Conservation (phyloP, 164 flowering plant genomes). For the Akebia trifoliata region DNA sequence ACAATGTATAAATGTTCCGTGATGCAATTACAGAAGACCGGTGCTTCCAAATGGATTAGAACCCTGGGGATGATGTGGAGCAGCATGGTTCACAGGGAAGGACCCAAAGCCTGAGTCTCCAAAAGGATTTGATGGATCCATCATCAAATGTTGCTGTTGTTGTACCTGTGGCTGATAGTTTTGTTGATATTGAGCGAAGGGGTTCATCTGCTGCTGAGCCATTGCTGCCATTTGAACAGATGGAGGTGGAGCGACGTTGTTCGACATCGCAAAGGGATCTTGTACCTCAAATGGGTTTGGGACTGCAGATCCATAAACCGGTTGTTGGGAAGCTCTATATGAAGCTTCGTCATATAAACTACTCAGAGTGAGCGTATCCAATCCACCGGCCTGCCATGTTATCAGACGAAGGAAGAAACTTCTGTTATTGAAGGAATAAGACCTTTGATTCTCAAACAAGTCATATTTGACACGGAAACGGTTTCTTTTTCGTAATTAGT, state of each 20-base stretch:
- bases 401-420: not conserved
- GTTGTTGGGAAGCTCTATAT: constrained; percentile 77
- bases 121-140: constrained; percentile 72
- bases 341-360: constrained; percentile 89
- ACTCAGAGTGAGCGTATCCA: constrained; percentile 74
- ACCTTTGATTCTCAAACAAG: not conserved
- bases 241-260: constrained; percentile 46
- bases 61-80: constrained; percentile 43
- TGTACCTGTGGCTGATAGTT: constrained; percentile 37
- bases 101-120: constrained; percentile 70
- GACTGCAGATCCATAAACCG: constrained; percentile 71
- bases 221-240: constrained; percentile 69
- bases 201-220: constrained; percentile 64
- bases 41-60: constrained; percentile 85
- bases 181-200: constrained; percentile 64
- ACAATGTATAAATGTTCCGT: constrained; percentile 7
- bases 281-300: constrained; percentile 87
- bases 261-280: constrained; percentile 82
- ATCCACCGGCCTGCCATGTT: constrained; percentile 84
- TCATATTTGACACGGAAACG: no score
- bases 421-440: no score
- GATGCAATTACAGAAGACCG: constrained; percentile 43
- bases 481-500: not conserved
- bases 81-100: constrained; percentile 48
- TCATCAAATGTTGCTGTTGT: constrained; percentile 34